Evolutionary conservation across 345 rosid species (phyloP).

Genomic region (Viola odorata): DNA sequence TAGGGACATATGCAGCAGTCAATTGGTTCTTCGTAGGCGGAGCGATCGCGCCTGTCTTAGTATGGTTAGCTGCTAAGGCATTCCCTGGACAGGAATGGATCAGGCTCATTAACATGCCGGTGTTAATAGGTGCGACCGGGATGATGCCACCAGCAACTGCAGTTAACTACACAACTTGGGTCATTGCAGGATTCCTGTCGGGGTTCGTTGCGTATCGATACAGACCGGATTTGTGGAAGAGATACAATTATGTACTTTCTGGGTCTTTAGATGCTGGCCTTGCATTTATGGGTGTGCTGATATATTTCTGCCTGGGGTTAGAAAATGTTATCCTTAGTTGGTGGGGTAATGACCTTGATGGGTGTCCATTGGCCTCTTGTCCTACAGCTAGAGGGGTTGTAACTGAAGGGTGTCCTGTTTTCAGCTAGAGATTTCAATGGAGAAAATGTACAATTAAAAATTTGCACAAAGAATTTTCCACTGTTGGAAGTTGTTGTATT

Average conservation of each 20-base stretch:
- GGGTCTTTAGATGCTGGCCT: constrained; percentile 94
- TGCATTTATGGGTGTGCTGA: constrained; percentile 90
- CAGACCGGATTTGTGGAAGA: constrained; percentile 68
- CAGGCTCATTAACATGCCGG: constrained; percentile 83
- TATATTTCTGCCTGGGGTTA: constrained; percentile 78
- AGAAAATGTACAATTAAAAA: too few species aligned
- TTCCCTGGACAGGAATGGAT: constrained; percentile 86
- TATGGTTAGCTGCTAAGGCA: constrained; percentile 71
- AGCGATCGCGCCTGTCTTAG: constrained; percentile 67
- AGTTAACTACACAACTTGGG: constrained; percentile 92
- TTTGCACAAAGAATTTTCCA: not conserved
- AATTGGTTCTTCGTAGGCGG: constrained; percentile 94
- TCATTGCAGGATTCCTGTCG: constrained; percentile 68
- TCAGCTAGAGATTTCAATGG: constrained; percentile 16
- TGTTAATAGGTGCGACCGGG: constrained; percentile 74
- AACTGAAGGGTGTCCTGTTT: constrained; percentile 80
- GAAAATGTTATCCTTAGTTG: constrained; percentile 62
- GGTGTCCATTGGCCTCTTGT: constrained; percentile 82
- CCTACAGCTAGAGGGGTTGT: constrained; percentile 65
- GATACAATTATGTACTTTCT: constrained; percentile 84
- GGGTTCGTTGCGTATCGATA: constrained; percentile 80
- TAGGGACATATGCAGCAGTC: constrained; percentile 62
- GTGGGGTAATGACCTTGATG: constrained; percentile 99
- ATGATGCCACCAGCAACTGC: constrained; percentile 98
- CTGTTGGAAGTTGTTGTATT: not conserved